Evolutionary conservation across 2,329 filamentous ascomycete genomes (phyloP).

Genomic region (Phialophora verrucosa): DNA sequence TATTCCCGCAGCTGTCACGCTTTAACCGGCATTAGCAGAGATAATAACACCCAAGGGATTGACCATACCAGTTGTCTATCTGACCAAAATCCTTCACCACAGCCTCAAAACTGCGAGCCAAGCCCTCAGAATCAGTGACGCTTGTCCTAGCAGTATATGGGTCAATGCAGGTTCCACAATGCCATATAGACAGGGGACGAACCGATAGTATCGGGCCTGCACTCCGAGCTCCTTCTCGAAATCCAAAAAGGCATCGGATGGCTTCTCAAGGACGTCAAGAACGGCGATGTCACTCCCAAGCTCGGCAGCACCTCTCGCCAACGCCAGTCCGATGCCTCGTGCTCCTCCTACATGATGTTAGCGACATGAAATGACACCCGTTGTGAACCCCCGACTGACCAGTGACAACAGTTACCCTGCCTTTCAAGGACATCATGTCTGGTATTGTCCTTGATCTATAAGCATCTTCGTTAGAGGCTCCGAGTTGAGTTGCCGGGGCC

Average conservation of each 20-base stretch:
- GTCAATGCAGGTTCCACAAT: neutral
- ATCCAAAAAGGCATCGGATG: conserved; percentile 23
- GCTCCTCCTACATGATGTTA: conserved; percentile 26
- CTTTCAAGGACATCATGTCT: conserved; percentile 55
- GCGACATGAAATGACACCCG: neutral
- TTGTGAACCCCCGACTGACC: conserved; percentile 38
- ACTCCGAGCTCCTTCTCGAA: conserved; percentile 23
- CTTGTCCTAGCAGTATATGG: conserved; percentile 44
- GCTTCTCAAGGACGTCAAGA: conserved; percentile 32
- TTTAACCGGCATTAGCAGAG: neutral
- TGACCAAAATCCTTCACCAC: conserved; percentile 28
- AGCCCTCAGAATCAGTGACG: conserved; percentile 23
- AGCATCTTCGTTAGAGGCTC: conserved; percentile 16
- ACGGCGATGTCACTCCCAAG: conserved; percentile 35
- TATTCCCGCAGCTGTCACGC: conserved; percentile 43
- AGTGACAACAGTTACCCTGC: conserved; percentile 55
- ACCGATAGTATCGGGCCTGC: conserved; percentile 28
- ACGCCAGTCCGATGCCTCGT: conserved; percentile 35
- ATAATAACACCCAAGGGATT: too few species aligned
- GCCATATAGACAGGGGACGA: neutral
- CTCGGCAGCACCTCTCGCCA: conserved; percentile 32
- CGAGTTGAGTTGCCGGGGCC: conserved; percentile 5
- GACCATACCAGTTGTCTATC: conserved; percentile 32
- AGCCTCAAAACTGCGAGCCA: conserved; percentile 22
- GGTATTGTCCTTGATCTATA: conserved; percentile 22